A percentile compares a stretch with the other conserved stretches of the same genome.
Evolutionary conservation across 805 yeast genomes (phyloP).

Genomic region (Kazachstania viticola): DNA sequence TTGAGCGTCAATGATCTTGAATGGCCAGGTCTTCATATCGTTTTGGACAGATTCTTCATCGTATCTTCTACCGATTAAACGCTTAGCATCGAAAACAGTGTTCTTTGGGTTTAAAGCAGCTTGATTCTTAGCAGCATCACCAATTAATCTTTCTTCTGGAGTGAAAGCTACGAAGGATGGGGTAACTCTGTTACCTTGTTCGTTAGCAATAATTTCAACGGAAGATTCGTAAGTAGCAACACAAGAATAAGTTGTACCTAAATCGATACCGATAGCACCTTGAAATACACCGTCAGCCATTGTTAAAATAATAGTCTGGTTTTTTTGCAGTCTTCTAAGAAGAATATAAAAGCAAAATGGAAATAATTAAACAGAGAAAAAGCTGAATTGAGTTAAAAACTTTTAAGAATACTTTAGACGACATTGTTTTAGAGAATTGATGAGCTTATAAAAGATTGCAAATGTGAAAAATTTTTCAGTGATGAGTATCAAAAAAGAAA

Average conservation of each 20-base stretch:
- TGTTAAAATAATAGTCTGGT: constrained; percentile 27
- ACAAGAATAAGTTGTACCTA: constrained; percentile 80
- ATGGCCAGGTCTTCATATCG: constrained; percentile 87
- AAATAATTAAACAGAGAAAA: no score
- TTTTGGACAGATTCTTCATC: constrained; percentile 67
- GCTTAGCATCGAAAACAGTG: constrained; percentile 75
- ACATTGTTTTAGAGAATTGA: no score
- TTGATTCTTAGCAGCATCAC: constrained; percentile 76
- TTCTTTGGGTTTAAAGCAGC: constrained; percentile 68
- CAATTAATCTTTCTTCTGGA: constrained; percentile 64
- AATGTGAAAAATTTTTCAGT: no score
- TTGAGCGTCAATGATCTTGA: constrained; percentile 52
- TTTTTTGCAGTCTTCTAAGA: no score
- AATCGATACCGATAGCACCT: constrained; percentile 99
- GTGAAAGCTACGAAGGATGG: constrained; percentile 75
- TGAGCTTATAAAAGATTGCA: no score
- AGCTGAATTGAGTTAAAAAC: no score
- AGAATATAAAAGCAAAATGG: no score
- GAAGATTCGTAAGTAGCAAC: constrained; percentile 69
- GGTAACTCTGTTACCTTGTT: constrained; percentile 91
- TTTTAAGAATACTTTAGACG: no score
- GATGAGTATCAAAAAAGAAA: no score
- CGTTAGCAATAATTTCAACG: constrained; percentile 71
- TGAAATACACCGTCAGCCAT: constrained; percentile 98
- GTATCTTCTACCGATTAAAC: constrained; percentile 73